Percentiles rank a stretch among this genome's conserved stretches.
Evolutionary conservation across 2,329 filamentous ascomycete genomes (phyloP).

Genomic region (Ilyonectria robusta): DNA sequence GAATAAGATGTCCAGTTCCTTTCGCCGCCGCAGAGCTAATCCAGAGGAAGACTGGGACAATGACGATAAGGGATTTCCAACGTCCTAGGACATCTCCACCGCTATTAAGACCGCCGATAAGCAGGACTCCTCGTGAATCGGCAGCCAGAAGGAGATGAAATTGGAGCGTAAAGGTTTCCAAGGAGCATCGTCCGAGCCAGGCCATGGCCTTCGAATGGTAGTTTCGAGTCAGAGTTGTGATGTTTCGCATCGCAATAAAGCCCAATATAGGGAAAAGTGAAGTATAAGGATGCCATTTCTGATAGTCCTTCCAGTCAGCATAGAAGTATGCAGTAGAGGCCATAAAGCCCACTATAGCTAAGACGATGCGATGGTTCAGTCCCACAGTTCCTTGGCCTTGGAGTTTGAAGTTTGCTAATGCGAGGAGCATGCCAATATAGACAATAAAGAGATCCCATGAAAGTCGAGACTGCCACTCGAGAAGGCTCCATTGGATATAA

Average conservation of each 20-base stretch:
- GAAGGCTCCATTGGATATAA: constrained; percentile 62
- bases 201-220: constrained; percentile 59
- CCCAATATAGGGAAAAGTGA: constrained; percentile 68
- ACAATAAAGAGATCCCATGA: constrained; percentile 68
- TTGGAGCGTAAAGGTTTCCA: constrained; percentile 73
- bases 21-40: constrained; percentile 33
- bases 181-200: constrained; percentile 68
- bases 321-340: not conserved
- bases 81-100: constrained; percentile 41
- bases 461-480: constrained; percentile 65
- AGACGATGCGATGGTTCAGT: constrained; percentile 38
- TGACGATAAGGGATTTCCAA: constrained; percentile 31
- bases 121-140: constrained; percentile 64
- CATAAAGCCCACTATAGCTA: constrained; percentile 52
- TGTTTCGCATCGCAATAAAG: constrained; percentile 67
- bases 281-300: constrained; percentile 65
- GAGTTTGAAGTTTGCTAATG: constrained; percentile 42
- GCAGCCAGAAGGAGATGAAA: constrained; percentile 74
- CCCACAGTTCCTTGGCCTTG: constrained; percentile 35
- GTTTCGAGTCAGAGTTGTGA: constrained; percentile 32
- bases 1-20: not conserved
- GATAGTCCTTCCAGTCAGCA: constrained; percentile 53
- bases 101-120: constrained; percentile 38
- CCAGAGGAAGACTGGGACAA: constrained; percentile 46
- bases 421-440: constrained; percentile 67